Conservation (phyloP, 192 early-diverging fungal species). For the Dimargaris cristalligena region DNA sequence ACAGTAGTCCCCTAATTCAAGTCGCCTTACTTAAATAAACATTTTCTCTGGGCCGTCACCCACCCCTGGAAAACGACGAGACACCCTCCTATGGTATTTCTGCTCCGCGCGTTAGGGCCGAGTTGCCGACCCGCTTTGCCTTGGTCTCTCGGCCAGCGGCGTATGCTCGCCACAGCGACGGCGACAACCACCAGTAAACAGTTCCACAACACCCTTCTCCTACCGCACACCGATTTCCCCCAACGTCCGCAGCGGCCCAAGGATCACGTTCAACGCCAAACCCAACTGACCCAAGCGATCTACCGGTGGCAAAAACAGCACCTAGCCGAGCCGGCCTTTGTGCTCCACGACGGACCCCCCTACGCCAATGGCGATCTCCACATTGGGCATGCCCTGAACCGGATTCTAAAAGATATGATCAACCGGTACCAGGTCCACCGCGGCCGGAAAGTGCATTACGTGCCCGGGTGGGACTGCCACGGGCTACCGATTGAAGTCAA, state of each 20-base stretch:
- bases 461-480: conserved; percentile 69
- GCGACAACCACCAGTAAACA: no score
- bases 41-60: no score
- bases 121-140: no score
- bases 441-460: conserved; percentile 51
- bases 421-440: conserved; percentile 54
- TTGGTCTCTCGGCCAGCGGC: no score
- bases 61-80: no score
- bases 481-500: conserved; percentile 70
- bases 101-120: no score
- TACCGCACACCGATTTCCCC: conserved; percentile 57
- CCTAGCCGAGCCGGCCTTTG: conserved; percentile 47
- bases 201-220: conserved; percentile 37
- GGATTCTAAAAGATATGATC: conserved; percentile 64
- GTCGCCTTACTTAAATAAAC: no score
- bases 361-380: conserved; percentile 66
- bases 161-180: no score
- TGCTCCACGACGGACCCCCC: conserved; percentile 67
- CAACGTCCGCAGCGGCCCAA: conserved; percentile 41
- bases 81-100: no score
- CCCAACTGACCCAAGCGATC: conserved; percentile 42
- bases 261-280: conserved; percentile 37
- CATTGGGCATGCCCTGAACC: conserved; percentile 64
- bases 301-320: conserved; percentile 61
- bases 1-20: no score